phyloP scores from a whole-genome alignment of 78 protist genomes.

The Dictyostelium capitatum region DNA sequence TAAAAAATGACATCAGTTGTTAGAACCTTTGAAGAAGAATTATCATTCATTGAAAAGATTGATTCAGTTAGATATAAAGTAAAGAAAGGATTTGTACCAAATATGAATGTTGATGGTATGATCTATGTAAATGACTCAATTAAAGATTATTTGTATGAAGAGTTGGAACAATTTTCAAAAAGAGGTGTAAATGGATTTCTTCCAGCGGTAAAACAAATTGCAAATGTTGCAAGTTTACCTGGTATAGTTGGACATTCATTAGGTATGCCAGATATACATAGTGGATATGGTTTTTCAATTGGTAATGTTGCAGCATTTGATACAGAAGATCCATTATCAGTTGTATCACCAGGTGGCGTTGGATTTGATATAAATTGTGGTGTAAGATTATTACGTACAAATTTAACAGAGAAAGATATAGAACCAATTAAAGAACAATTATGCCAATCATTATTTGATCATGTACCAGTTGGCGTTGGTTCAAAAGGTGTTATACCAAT shows the following conservation, averaged over 20 bases:
- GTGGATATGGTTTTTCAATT: conserved; percentile 97
- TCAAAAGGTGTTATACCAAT: conserved; percentile 94
- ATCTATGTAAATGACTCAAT: conserved; percentile 91
- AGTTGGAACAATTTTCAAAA: conserved; percentile 83
- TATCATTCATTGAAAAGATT: conserved; percentile 84
- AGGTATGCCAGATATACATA: conserved; percentile 96
- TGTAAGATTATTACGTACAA: conserved; percentile 97
- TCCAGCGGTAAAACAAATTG: conserved; percentile 93
- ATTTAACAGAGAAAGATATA: conserved; percentile 90
- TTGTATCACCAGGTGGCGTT: conserved; percentile 97
- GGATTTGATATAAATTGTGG: conserved; percentile 99
- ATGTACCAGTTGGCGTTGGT: conserved; percentile 98
- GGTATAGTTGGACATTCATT: conserved; percentile 94
- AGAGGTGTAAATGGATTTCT: conserved; percentile 82
- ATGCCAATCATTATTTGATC: conserved; percentile 93
- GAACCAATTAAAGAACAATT: conserved; percentile 85
- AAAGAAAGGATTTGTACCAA: conserved; percentile 90
- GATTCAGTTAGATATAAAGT: conserved; percentile 79
- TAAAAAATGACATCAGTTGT: background rate
- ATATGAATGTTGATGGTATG: conserved; percentile 90
- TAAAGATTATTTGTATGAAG: conserved; percentile 86
- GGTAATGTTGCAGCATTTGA: conserved; percentile 98
- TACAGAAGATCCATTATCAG: conserved; percentile 91
- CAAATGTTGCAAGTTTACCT: conserved; percentile 95
- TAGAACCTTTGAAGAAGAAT: conserved; percentile 68